Base-by-base conservation (phyloP, 768 basidiomycete species). In the Gloeophyllum trabeum region DNA sequence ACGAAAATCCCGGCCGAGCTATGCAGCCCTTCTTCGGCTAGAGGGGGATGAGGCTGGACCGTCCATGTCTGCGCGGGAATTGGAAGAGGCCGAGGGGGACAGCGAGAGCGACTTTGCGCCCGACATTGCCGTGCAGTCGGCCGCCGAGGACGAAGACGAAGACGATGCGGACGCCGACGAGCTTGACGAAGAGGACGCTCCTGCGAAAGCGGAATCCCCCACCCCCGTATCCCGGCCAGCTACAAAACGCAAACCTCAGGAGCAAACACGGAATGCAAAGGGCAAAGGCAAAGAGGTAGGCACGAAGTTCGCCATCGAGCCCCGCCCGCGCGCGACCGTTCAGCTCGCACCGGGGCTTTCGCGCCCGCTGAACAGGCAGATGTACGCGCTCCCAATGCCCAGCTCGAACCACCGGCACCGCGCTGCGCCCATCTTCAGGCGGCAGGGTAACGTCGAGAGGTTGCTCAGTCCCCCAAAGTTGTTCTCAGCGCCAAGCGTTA, bases 331-430 rank as follows among this genome's bases (percentile, higher is more conserved):
- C 44, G 45, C 47, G 35, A 24, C 50, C 16, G 30, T 41, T 5
- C 44, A 48, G n/a, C 49, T 53, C 5, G 49, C 54, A 4, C 53
- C 64, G 0, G 59, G 61, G 21, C 50, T 66, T 3, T 56, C 63
- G 7, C 57, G 61, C 22, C 51, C 62, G 10, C 54, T 64, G 1
- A 69, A 66, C 47, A 64, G 73, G 14, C 71, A 79, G 54, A 73
- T 65, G 52, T 75, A 81, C 46, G 59, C 67, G 14, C 63, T 81
- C 10, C 81, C 81, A 1, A 72, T 71, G 10, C 80, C 80, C 1
- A 80, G 71, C 45, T 63, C 77, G 1, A 75, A 87, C 45, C 85
- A 88, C 55, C 70, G 85, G 38, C 85, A 89, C 53, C 65, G 80
- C 21, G 76, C 81, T 10, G 64, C 76, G 4, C 77, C 84, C 0